Evolutionary conservation across 306 rosid species (phyloP).

Genomic region (Oxytropis ochrocephala): DNA sequence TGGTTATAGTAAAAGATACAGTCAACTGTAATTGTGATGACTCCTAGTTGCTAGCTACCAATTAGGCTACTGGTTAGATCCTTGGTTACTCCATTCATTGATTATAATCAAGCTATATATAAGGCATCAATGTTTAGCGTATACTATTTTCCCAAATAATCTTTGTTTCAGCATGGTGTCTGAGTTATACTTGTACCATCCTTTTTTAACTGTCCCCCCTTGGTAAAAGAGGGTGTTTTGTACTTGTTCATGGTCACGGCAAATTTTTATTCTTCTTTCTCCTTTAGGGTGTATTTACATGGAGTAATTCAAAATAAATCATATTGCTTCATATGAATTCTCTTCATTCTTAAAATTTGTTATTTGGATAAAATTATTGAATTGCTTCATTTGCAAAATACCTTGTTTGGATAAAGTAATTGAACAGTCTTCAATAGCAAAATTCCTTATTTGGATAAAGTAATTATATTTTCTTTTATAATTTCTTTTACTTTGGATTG

Average conservation of each 20-base stretch:
- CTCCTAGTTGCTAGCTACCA: not conserved
- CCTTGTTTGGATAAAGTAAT: too few relatives aligned
- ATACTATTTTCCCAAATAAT: not conserved
- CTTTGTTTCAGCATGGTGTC: not conserved
- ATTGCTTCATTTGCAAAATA: too few relatives aligned
- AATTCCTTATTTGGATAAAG: too few relatives aligned
- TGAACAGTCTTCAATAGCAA: too few relatives aligned
- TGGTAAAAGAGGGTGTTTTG: not conserved
- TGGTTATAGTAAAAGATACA: not conserved
- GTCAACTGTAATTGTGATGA: not conserved
- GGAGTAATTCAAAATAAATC: too few relatives aligned
- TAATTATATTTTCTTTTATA: too few relatives aligned
- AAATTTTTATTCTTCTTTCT: not conserved
- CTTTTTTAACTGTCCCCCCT: not conserved
- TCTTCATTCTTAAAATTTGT: too few relatives aligned
- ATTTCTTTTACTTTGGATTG: too few relatives aligned
- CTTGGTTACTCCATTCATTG: not conserved
- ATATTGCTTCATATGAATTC: too few relatives aligned
- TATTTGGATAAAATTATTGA: too few relatives aligned
- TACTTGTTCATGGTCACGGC: not conserved
- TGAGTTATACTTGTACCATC: not conserved
- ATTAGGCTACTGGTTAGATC: not conserved
- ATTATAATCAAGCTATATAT: not conserved
- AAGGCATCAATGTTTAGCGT: not conserved
- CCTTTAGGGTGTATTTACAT: too few relatives aligned